phyloP scores from a whole-genome alignment of 1,139 yeast species.

The Spathaspora jeffriesii region DNA sequence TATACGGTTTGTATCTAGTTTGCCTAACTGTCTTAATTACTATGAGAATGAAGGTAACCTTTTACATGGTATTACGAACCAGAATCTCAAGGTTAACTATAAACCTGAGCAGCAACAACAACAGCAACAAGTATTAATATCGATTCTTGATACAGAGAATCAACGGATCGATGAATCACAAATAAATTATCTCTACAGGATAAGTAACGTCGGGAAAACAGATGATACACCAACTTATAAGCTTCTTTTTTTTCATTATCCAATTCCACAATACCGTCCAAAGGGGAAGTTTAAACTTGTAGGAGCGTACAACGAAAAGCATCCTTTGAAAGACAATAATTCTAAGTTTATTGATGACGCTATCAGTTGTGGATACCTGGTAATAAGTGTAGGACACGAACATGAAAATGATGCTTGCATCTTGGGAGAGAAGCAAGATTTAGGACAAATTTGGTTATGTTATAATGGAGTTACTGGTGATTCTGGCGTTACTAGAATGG shows the following conservation, averaged over 20 bases:
- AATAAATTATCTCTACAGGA: slow-evolving; percentile 26
- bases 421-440: slow-evolving; percentile 16
- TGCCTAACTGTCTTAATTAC: slow-evolving; percentile 41
- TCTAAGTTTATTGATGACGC: slow-evolving; percentile 36
- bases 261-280: slow-evolving; percentile 55
- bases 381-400: slow-evolving; percentile 54
- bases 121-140: slow-evolving; percentile 24
- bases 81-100: slow-evolving; percentile 25
- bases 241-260: slow-evolving; percentile 50
- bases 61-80: slow-evolving; percentile 38
- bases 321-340: slow-evolving; percentile 33
- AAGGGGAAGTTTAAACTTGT: slow-evolving; percentile 46
- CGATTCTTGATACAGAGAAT: slow-evolving; percentile 35
- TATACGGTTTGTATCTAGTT: slow-evolving; percentile 25
- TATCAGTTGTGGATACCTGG: slow-evolving; percentile 38
- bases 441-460: slow-evolving; percentile 36
- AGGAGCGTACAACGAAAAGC: slow-evolving; percentile 50
- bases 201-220: slow-evolving; percentile 13
- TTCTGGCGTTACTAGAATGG: slow-evolving; percentile 30
- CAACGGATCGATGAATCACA: slow-evolving; percentile 32
- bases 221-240: slow-evolving; percentile 19
- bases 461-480: slow-evolving; percentile 42
- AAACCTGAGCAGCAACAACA: slow-evolving; percentile 9
- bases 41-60: slow-evolving; percentile 5
- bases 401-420: slow-evolving; percentile 59